Evolutionary conservation across 495 filamentous ascomycete species (phyloP).

Genomic region (Podospora sp.): DNA sequence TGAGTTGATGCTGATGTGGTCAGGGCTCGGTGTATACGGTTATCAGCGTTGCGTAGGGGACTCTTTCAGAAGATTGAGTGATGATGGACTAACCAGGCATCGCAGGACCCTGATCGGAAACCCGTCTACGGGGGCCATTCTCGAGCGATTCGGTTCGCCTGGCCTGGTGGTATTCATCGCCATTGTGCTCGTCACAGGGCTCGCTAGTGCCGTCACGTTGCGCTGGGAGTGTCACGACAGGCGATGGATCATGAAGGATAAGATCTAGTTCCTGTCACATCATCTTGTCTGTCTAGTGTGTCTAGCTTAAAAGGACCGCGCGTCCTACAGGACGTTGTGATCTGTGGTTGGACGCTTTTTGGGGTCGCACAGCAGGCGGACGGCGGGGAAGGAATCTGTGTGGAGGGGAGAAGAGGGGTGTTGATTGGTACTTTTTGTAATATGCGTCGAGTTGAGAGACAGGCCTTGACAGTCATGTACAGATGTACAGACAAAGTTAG

Average conservation of each 20-base stretch:
- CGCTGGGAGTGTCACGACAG: constrained; percentile 29
- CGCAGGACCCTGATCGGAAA: constrained; percentile 32
- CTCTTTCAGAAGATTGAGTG: neutral
- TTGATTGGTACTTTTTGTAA: neutral
- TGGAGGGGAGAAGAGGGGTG: neutral
- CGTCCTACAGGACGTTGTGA: constrained; percentile 7
- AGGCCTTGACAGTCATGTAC: neutral
- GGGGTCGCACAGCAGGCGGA: neutral
- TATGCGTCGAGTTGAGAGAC: neutral
- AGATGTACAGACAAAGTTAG: no score
- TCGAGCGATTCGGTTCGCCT: constrained; percentile 18
- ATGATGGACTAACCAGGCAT: neutral
- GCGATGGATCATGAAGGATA: constrained; percentile 23
- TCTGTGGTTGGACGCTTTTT: constrained; percentile 4
- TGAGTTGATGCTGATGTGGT: neutral
- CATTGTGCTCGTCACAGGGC: constrained; percentile 26
- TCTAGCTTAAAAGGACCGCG: constrained; percentile 1
- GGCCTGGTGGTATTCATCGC: constrained; percentile 34
- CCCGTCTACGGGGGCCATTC: constrained; percentile 29
- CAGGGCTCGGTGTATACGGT: constrained; percentile 31
- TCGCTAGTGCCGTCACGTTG: constrained; percentile 26
- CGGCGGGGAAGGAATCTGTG: neutral
- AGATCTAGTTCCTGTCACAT: constrained; percentile 15
- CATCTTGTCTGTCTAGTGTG: neutral
- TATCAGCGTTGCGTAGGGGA: constrained; percentile 33